phyloP scores from a whole-genome alignment of 2,329 filamentous ascomycete species.

The Pyricularia grisea region DNA sequence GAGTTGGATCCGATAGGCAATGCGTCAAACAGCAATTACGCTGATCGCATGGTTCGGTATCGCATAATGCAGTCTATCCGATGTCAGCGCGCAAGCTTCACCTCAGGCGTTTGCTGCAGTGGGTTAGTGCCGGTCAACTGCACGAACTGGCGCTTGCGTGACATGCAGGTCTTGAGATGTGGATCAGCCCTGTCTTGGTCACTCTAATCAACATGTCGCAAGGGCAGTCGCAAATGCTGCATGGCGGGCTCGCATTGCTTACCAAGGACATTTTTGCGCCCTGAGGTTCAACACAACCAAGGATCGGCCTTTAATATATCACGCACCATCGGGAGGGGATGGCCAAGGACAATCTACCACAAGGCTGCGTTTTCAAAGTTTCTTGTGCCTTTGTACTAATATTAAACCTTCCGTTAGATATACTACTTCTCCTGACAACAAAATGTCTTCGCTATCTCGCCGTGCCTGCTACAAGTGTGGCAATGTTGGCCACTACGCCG shows the following conservation, averaged over 20 bases:
- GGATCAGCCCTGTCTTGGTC: background rate
- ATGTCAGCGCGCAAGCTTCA: background rate
- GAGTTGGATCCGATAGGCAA: background rate
- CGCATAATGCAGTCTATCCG: background rate
- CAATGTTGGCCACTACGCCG: constrained; percentile 71
- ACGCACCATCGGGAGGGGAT: background rate
- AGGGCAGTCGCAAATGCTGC: background rate
- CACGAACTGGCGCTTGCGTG: background rate
- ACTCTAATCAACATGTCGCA: background rate
- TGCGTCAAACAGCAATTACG: background rate
- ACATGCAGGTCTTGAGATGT: background rate
- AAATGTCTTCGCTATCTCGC: constrained; percentile 72
- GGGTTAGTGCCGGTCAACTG: background rate
- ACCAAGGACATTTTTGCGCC: background rate
- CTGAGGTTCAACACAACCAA: background rate
- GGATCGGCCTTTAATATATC: background rate
- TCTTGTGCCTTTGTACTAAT: background rate
- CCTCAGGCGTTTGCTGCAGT: background rate
- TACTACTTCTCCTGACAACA: constrained; percentile 14
- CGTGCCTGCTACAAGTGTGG: constrained; percentile 78
- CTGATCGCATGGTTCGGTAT: background rate
- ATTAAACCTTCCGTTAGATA: background rate
- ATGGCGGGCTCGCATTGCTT: background rate
- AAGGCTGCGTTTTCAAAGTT: background rate
- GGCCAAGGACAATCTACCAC: background rate